A percentile compares a stretch with the other conserved stretches of the same genome.
Conservation (phyloP, 768 basidiomycete genomes). For the Exsudoporus frostii region DNA sequence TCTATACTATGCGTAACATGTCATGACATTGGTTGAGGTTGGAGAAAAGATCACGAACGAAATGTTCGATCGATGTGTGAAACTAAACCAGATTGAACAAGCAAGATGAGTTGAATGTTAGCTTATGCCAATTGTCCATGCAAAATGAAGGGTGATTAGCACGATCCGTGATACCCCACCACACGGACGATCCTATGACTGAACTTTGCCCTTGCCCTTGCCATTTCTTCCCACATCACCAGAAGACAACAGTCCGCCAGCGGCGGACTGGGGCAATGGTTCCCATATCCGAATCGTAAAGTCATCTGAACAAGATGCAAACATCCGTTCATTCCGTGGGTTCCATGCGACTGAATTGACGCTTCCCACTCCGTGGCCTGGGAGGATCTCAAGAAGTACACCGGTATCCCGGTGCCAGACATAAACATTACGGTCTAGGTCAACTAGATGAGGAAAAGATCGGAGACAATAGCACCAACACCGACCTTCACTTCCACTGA, state of each 20-base stretch:
- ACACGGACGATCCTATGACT: constrained; percentile 37
- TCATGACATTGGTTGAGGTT: constrained; percentile 22
- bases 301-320: constrained; percentile 97
- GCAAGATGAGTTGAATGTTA: constrained; percentile 28
- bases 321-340: constrained; percentile 82
- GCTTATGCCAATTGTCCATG: constrained; percentile 28
- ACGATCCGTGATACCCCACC: constrained; percentile 12
- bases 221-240: constrained; percentile 35
- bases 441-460: constrained; percentile 10
- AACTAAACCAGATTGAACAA: constrained; percentile 20
- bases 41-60: constrained; percentile 19
- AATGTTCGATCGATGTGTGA: constrained; percentile 25
- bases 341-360: constrained; percentile 99
- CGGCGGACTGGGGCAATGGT: constrained; percentile 26
- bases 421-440: constrained; percentile 85
- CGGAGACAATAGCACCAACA: not conserved
- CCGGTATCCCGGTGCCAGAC: constrained; percentile 92
- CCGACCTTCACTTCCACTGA: constrained; percentile 94
- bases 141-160: constrained; percentile 25
- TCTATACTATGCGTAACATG: constrained; percentile 35
- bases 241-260: constrained; percentile 17
- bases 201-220: constrained; percentile 65
- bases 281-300: constrained; percentile 90
- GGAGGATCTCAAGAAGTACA: constrained; percentile 77
- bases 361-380: constrained; percentile 83